Evolutionary conservation across 2,329 filamentous ascomycete genomes (phyloP).

Genomic region (Penicillium corylophilum): DNA sequence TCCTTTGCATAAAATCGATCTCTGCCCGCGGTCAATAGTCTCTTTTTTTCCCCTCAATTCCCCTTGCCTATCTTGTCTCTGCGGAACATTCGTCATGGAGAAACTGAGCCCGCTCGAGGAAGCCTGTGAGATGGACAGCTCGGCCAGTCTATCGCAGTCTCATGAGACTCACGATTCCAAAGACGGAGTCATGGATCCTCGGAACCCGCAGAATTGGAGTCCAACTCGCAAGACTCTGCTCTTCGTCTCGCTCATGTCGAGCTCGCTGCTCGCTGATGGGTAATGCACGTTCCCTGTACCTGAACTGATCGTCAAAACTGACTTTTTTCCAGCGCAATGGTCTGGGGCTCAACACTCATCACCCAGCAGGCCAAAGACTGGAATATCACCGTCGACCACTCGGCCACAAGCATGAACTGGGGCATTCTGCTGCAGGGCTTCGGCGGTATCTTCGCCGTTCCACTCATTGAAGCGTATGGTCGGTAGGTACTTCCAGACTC

Average conservation of each 20-base stretch:
- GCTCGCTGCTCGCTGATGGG: conserved; percentile 38
- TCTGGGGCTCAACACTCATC: conserved; percentile 42
- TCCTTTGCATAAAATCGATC: conserved; percentile 16
- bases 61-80: not conserved
- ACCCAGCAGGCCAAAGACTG: conserved; percentile 40
- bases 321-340: conserved; percentile 32
- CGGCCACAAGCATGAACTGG: conserved; percentile 42
- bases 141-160: conserved; percentile 9
- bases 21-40: conserved; percentile 1
- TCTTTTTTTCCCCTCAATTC: not conserved
- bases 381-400: conserved; percentile 32
- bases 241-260: conserved; percentile 37
- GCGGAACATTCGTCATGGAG: conserved; percentile 9
- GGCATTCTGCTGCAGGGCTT: conserved; percentile 41
- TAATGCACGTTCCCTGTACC: conserved; percentile 10
- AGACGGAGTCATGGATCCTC: conserved; percentile 14
- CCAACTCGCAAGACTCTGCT: conserved; percentile 30
- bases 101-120: conserved; percentile 5
- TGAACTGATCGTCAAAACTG: not conserved
- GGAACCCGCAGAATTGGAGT: conserved; percentile 32
- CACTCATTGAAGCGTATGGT: conserved; percentile 42
- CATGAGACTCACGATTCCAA: conserved; percentile 2
- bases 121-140: conserved; percentile 9
- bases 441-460: conserved; percentile 40
- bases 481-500: conserved; percentile 28